These are phyloP conservation scores for Begonia fuchsioides DNA, from an alignment of 306 rosid species.

Conservation along the genomic window DNA sequence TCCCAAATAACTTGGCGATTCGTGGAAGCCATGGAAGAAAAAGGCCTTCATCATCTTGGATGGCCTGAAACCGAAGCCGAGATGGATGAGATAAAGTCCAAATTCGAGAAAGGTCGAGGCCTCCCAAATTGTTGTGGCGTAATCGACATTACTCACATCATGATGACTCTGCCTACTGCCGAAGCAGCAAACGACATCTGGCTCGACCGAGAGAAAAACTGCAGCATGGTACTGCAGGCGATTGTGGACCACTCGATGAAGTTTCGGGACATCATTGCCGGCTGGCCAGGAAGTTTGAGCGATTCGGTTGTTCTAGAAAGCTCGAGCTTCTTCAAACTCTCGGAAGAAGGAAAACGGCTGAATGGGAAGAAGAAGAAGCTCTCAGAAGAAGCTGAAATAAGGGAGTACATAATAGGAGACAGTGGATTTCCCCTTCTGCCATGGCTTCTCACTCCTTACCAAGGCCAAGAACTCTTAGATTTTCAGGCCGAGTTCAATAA, in stretches of 20 bases:
- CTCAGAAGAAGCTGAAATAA: conserved; percentile 26
- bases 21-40: conserved; percentile 83
- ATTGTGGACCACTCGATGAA: conserved; percentile 66
- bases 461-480: conserved; percentile 35
- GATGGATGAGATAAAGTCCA: conserved; percentile 52
- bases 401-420: conserved; percentile 66
- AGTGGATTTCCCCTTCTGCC: conserved; percentile 67
- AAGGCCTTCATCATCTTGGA: conserved; percentile 55
- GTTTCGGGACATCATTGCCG: conserved; percentile 57
- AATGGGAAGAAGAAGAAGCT: conserved; percentile 31
- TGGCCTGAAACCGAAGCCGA: conserved; percentile 63
- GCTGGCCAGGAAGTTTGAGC: conserved; percentile 85
- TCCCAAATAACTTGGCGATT: conserved; percentile 82
- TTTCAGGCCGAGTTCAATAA: conserved; percentile 38
- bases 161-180: conserved; percentile 64
- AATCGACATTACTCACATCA: conserved; percentile 60
- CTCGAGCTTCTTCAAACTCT: conserved; percentile 42
- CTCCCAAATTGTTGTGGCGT: conserved; percentile 90
- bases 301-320: conserved; percentile 47
- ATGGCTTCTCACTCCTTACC: conserved; percentile 74
- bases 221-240: conserved; percentile 87
- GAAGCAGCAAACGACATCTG: conserved; percentile 42
- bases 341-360: conserved; percentile 46
- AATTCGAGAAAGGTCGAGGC: conserved; percentile 49
- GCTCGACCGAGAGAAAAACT: conserved; percentile 67